Evolutionary conservation across 805 yeast genomes (phyloP), one percentile per base, ranked within the genome.

Genomic region (Starmerella bombicola): DNA sequence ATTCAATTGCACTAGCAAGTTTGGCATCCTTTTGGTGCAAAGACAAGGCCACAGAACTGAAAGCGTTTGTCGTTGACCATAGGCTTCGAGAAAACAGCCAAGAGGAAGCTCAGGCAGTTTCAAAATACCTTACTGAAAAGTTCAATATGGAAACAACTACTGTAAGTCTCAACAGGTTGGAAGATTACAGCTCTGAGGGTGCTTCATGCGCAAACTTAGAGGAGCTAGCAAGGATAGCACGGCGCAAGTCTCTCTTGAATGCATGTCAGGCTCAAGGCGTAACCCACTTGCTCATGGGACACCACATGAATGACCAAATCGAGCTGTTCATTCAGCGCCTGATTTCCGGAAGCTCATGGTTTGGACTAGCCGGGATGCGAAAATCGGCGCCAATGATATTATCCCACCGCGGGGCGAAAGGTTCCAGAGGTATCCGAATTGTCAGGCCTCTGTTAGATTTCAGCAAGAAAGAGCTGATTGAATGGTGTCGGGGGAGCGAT

Each of bases 61-160:
- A 44, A 20, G 82, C 84, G 3, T 63, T 78, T 28, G 77, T 86
- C 0, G 69, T 81, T 0, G 79, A 82, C 55, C 93, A 81, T 53
- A 60, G 63, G 13, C 63, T 73, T 35, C 59, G 93, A 6, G 42
- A 47, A 0, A 71, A 62, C 2, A 72, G 80, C 29, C 42, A 52
- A 0, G 30, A 34, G 1, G 88, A 79, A 48, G 82, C 82, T 0
- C 30, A 30, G 0, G 32, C 35, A 0, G 70, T 77, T 0, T 43
- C 45, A 8, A 12, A 49, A 13, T 49, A 56, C 19, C 25, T 37
- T 50, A 21, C 21, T 2, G 5, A 36, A 4, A 51, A 46, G 26
- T 39, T 61, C 20, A 57, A 34, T 56, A 67, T 30, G 37, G 17
- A 40, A 5, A 68, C 67, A 41, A 48, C 55, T 20, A 52, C 71